A percentile compares a stretch with the other conserved stretches of the same genome.
Evolutionary conservation across 2,329 filamentous ascomycete genomes (phyloP).

Genomic region (Penicillium sclerotigenum): DNA sequence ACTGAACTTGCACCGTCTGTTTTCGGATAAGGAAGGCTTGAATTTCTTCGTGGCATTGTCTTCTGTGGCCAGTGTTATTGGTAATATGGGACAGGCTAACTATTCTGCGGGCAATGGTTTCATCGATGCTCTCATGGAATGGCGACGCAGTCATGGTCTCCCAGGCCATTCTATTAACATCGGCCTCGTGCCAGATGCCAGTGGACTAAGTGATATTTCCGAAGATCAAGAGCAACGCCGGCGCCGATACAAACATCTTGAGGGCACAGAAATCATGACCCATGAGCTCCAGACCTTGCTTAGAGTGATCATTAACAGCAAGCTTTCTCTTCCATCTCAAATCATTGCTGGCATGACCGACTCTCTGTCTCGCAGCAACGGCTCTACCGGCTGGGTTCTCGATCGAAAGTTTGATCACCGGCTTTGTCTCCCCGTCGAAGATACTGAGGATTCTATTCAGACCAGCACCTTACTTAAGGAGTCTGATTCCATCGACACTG

Average conservation of each 20-base stretch:
- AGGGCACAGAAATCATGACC: conserved; percentile 21
- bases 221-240: conserved; percentile 19
- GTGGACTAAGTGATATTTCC: conserved; percentile 18
- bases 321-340: conserved; percentile 14
- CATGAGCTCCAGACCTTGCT: conserved; percentile 19
- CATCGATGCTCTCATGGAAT: conserved; percentile 21
- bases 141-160: conserved; percentile 13
- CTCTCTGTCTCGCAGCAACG: conserved; percentile 14
- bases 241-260: conserved; percentile 19
- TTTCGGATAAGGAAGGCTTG: conserved; percentile 13
- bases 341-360: conserved; percentile 23
- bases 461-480: conserved; percentile 11
- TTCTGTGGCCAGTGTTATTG: conserved; percentile 55
- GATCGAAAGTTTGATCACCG: conserved; percentile 25
- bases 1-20: conserved; percentile 15
- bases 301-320: conserved; percentile 17
- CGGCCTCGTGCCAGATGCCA: conserved; percentile 24
- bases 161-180: conserved; percentile 20
- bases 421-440: conserved; percentile 6
- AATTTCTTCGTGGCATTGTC: conserved; percentile 55
- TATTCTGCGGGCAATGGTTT: conserved; percentile 54
- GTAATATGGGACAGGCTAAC: conserved; percentile 57
- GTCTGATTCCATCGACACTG: conserved; percentile 8
- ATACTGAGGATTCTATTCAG: conserved; percentile 2
- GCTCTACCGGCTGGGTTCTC: conserved; percentile 13